Percentiles rank a stretch among this genome's conserved stretches.
Evolutionary conservation across 805 yeast genomes (phyloP).

Genomic region (Yamadazyma phyllophila): DNA sequence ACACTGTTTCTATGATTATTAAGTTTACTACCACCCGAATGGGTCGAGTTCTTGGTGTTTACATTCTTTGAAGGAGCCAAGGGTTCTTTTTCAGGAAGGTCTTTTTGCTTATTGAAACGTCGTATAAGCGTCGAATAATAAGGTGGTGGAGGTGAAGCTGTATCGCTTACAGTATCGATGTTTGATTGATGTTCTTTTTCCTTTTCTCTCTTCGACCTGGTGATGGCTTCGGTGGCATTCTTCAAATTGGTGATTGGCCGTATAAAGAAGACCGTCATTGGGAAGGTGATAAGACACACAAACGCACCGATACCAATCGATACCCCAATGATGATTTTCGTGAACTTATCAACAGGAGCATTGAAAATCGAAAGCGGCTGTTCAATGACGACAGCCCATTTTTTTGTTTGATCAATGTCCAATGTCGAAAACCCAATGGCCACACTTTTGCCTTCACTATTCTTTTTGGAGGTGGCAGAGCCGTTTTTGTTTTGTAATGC

Average conservation of each 20-base stretch:
- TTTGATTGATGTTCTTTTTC: constrained; percentile 8
- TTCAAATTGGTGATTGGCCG: constrained; percentile 77
- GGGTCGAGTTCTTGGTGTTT: neutral
- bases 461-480: constrained; percentile 25
- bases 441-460: constrained; percentile 21
- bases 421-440: constrained; percentile 37
- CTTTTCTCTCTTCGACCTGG: constrained; percentile 38
- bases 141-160: constrained; percentile 17
- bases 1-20: constrained; percentile 28
- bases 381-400: constrained; percentile 75
- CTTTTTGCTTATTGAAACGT: constrained; percentile 6
- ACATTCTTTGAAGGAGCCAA: neutral
- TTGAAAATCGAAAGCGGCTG: constrained; percentile 59
- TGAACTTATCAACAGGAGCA: constrained; percentile 59
- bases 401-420: constrained; percentile 29
- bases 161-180: neutral
- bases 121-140: constrained; percentile 16
- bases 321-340: constrained; percentile 71
- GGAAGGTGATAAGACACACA: constrained; percentile 73
- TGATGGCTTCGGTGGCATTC: constrained; percentile 75
- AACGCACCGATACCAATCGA: constrained; percentile 75
- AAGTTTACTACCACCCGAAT: constrained; percentile 14
- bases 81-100: constrained; percentile 1
- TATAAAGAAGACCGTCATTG: constrained; percentile 80
- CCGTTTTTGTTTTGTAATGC: constrained; percentile 30